Percentiles rank a stretch among this genome's conserved stretches.
phyloP scores from a whole-genome alignment of 441 rosid species.

The Populus hybrid region DNA sequence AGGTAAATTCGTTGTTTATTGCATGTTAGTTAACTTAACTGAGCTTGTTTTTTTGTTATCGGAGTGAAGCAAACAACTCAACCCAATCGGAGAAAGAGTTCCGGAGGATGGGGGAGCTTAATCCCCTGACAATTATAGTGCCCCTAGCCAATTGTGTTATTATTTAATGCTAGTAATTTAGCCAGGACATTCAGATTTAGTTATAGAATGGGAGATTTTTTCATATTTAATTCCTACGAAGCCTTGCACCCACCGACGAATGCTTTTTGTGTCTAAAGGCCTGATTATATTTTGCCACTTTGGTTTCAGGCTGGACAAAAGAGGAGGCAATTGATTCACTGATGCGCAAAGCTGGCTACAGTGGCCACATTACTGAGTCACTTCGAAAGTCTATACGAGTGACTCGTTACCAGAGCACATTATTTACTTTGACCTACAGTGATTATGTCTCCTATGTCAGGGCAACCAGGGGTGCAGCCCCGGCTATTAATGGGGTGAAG shows the following conservation, averaged over 20 bases:
- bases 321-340: slow-evolving; percentile 83
- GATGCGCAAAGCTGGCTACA: slow-evolving; percentile 83
- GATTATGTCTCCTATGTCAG: slow-evolving; percentile 70
- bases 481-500: slow-evolving; percentile 55
- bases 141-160: neutral
- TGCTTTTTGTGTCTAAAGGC: neutral
- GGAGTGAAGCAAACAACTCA: neutral
- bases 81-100: neutral
- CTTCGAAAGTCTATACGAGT: slow-evolving; percentile 60
- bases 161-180: too few relatives aligned
- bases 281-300: neutral
- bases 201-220: neutral
- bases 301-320: slow-evolving; percentile 74
- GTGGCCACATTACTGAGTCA: slow-evolving; percentile 55
- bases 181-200: too few relatives aligned
- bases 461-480: slow-evolving; percentile 61
- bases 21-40: neutral
- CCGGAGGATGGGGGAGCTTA: neutral
- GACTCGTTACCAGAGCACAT: slow-evolving; percentile 91
- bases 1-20: slow-evolving; percentile 46
- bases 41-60: neutral
- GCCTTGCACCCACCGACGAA: neutral
- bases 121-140: neutral
- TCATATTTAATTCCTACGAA: neutral
- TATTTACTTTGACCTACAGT: slow-evolving; percentile 70